These are phyloP conservation scores for Graphiopsis chlorocephala DNA, from an alignment of 2,329 filamentous ascomycete species.

Conservation along the genomic window DNA sequence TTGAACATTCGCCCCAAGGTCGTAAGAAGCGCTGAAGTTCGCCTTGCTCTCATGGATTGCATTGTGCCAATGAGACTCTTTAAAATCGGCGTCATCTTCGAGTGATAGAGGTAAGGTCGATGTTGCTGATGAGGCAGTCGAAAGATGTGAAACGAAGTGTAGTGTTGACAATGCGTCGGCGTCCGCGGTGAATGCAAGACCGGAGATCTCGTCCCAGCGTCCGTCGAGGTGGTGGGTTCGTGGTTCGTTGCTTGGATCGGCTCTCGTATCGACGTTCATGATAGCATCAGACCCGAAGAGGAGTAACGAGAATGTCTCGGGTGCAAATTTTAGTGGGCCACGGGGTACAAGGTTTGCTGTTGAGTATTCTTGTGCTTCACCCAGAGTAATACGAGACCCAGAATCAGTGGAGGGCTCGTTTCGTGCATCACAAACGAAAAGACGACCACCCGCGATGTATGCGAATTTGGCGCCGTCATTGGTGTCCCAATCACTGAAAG, in stretches of 20 bases:
- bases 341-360: not conserved
- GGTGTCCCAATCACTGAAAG: constrained; percentile 19
- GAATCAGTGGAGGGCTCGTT: not conserved
- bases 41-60: constrained; percentile 38
- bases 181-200: constrained; percentile 30
- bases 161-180: constrained; percentile 23
- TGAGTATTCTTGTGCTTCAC: not conserved
- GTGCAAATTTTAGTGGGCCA: constrained; percentile 25
- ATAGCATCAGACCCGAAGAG: constrained; percentile 34
- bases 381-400: not conserved
- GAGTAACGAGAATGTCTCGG: constrained; percentile 25
- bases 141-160: constrained; percentile 39
- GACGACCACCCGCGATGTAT: not conserved
- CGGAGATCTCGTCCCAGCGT: constrained; percentile 44
- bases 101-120: constrained; percentile 29
- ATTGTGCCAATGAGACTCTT: constrained; percentile 39
- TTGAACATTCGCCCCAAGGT: constrained; percentile 49
- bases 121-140: constrained; percentile 34
- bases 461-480: not conserved
- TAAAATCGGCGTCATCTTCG: not conserved
- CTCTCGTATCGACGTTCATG: constrained; percentile 25
- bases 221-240: constrained; percentile 37
- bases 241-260: constrained; percentile 24
- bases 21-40: constrained; percentile 49
- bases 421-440: not conserved